Evolutionary conservation across 2,329 filamentous ascomycete species (phyloP), one percentile per base, ranked within the genome.

Genomic region (Xylariaceae sp.): DNA sequence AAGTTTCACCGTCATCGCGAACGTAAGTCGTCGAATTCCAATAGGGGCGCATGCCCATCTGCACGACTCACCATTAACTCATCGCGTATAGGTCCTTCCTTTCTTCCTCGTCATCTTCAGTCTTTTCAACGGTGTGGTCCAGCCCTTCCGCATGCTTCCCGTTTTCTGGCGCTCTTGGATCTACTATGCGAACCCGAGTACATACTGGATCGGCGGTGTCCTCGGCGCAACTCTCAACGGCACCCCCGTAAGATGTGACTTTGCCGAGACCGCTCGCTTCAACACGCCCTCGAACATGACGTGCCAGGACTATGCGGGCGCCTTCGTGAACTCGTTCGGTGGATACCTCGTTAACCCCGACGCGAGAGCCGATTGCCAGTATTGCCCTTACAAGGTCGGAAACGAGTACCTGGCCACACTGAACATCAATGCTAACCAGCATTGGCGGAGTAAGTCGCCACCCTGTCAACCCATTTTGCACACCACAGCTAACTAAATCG

Each of bases 41-140:
- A 9, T 2, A 39, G 50, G 15, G 35, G 47, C 35, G 47, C 15
- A 18, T 56, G 8, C 37, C 37, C 37, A 39, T 39, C 11, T 9
- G 11, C 8, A 4, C 8, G 37, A 9, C 4, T 39, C 37, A 13
- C 8, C 37, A 13, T 8, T 39, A 39, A 39, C 37, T 9, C 37
- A 39, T 4, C 45, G 5, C 23, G 23, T 23, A 48, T 55, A 80
- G 76, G 75, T 87, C 18, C 77, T 91, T 4, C 89, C 89, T 0
- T 91, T 92, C 77, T 90, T 92, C 80, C 89, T 92, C 75, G 85
- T 92, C 72, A 86, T 90, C 77, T 87, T 89, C 68, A 81, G 80
- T 47, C 74, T 90, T 23, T 92, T 92, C 79, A 92, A 90, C 75
- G 89, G 89, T 65, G 85, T 92, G 17, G 82, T 92, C 8, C 81